Evolutionary conservation across 306 rosid species (phyloP), one percentile per base, ranked within the genome.

Genomic region (Quercus aquifolioides): DNA sequence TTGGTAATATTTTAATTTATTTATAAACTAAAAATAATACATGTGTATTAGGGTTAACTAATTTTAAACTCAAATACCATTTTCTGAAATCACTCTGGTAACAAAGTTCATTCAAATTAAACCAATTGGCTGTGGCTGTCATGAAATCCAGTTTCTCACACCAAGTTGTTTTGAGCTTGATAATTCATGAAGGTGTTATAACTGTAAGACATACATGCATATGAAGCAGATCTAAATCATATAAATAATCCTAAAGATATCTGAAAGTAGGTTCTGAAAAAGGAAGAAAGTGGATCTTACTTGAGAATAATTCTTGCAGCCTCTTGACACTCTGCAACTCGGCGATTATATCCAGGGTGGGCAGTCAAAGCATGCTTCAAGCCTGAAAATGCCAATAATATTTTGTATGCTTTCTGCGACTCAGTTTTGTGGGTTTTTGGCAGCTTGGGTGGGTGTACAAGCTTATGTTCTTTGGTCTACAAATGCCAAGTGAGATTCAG

Each of bases 331-430:
- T 95, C 99, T 28, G 83, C 51, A 84, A 95, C 99, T 56, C 99
- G 94, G 79, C 54, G 77, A 79, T 95, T 95, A 88, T 92, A 95
- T 78, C 99, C 99, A 79, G 96, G 90, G 87, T 86, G 88, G 73
- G 23, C 78, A 51, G 94, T 88, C 86, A 95, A 88, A 85, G 95
- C 90, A 7, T 93, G 92, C 90, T 88, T 95, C 88, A 95, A 81
- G 64, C 99, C 99, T 56, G 99, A 95, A 84, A 91, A 92, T 64
- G 97, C 99, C 88, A 95, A 79, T 82, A 95, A 77, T 86, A 91
- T 89, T 84, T 86, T 90, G 89, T 80, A 85, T 35, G 88, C 82
- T 83, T 86, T 85, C 20, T 69, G 88, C 69, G 69, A 81, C 75
- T 75, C 89, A 64, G 55, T 74, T 31, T 73, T 52, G 4, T 79